phyloP scores from a whole-genome alignment of 2,329 filamentous ascomycete species.

The Paraphoma chrysanthemicola region DNA sequence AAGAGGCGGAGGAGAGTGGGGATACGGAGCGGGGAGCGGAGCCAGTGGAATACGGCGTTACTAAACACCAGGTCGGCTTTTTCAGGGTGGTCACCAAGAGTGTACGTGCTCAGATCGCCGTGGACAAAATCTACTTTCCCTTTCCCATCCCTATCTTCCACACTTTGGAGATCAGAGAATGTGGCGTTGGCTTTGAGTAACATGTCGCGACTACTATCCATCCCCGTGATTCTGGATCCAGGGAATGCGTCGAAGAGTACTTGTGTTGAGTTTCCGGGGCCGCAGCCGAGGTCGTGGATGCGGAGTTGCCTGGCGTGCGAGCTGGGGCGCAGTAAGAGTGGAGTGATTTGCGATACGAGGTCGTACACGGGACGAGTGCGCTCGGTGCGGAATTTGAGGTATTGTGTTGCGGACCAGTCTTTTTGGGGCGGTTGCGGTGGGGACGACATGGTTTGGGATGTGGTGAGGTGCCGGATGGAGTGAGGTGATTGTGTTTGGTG shows the following conservation, averaged over 20 bases:
- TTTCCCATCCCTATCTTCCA: no score
- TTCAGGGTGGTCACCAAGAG: slow-evolving; percentile 26
- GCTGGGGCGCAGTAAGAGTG: no score
- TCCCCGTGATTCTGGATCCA: slow-evolving; percentile 54
- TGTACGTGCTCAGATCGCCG: slow-evolving; percentile 56
- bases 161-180: slow-evolving; percentile 45
- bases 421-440: slow-evolving; percentile 14
- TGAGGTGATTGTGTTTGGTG: not conserved
- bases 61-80: slow-evolving; percentile 55
- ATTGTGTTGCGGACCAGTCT: slow-evolving; percentile 65
- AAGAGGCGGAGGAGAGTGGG: slow-evolving; percentile 55
- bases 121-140: slow-evolving; percentile 51
- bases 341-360: slow-evolving; percentile 59
- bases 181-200: slow-evolving; percentile 54
- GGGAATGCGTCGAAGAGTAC: slow-evolving; percentile 59
- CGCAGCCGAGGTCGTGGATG: slow-evolving; percentile 67
- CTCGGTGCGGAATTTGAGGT: slow-evolving; percentile 62
- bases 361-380: slow-evolving; percentile 62
- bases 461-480: not conserved
- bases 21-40: slow-evolving; percentile 54
- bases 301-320: slow-evolving; percentile 27
- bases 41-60: slow-evolving; percentile 68
- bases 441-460: slow-evolving; percentile 5
- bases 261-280: slow-evolving; percentile 65
- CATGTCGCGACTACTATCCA: slow-evolving; percentile 66